Evolutionary conservation across 345 rosid genomes (phyloP).

Genomic region (Dovyalis caffra): DNA sequence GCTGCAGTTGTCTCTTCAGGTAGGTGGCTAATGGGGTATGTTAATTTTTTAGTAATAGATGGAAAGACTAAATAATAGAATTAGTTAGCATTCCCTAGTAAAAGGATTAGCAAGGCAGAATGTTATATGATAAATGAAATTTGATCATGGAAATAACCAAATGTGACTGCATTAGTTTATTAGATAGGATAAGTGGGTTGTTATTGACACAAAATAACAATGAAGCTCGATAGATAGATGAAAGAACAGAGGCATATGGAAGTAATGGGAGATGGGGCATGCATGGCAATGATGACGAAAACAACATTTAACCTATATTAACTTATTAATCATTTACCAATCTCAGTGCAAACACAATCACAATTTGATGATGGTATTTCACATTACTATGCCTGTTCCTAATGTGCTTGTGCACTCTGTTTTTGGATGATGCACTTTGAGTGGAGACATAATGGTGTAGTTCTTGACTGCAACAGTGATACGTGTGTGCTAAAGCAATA

Average conservation of each 20-base stretch:
- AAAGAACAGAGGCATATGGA: not conserved
- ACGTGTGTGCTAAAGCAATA: not conserved
- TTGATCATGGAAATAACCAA: not conserved
- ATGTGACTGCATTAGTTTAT: not conserved
- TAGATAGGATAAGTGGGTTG: not conserved
- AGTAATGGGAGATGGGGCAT: not conserved
- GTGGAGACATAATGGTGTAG: not conserved
- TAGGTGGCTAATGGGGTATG: constrained; percentile 17
- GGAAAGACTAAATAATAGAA: not conserved
- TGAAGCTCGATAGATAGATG: no score
- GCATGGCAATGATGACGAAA: not conserved
- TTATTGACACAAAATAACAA: not conserved
- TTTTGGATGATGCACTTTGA: not conserved
- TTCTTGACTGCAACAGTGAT: not conserved
- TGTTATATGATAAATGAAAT: not conserved
- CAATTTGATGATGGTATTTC: not conserved
- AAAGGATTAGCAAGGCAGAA: not conserved
- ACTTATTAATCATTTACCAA: not conserved
- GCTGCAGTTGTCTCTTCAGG: constrained; percentile 83
- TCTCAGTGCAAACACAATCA: not conserved
- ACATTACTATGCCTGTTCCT: not conserved
- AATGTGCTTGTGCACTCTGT: no score
- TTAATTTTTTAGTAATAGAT: not conserved
- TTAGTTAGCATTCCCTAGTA: not conserved
- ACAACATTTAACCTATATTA: not conserved